These are phyloP conservation scores for Lotus japonicus DNA, from an alignment of 306 rosid species.

Conservation along the genomic window DNA sequence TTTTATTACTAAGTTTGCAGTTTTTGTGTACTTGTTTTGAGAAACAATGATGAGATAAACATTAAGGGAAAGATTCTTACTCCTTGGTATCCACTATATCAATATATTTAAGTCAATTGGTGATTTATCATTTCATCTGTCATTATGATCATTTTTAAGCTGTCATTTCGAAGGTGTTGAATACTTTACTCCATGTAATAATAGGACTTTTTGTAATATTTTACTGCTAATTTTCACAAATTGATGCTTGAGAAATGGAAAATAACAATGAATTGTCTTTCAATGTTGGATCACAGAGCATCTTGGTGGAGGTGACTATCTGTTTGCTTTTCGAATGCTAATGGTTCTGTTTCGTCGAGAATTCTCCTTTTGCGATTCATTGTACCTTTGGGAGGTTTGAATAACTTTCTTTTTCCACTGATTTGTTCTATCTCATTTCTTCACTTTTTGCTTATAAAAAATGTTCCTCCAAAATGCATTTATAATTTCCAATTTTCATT, in stretches of 20 bases:
- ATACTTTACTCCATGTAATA: background rate
- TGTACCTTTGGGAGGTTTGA: conserved; percentile 98
- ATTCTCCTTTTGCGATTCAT: conserved; percentile 91
- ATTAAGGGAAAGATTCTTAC: background rate
- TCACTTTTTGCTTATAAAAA: background rate
- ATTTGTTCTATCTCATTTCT: background rate
- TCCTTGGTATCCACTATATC: background rate
- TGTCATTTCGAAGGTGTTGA: background rate
- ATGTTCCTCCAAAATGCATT: background rate
- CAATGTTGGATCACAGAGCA: conserved; percentile 51
- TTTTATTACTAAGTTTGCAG: background rate
- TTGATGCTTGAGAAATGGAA: conserved; percentile 5
- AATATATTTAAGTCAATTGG: background rate
- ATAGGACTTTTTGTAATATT: background rate
- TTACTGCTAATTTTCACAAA: conserved; percentile 2
- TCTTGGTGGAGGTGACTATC: conserved; percentile 94
- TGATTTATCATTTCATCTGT: background rate
- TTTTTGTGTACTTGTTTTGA: background rate
- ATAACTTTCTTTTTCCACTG: background rate
- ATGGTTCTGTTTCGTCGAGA: conserved; percentile 98
- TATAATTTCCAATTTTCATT: background rate
- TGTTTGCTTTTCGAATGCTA: conserved; percentile 96
- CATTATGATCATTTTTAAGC: background rate
- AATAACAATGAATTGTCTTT: conserved; percentile 17
- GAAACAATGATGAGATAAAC: background rate